Conservation (phyloP, 2,329 filamentous ascomycete species). For the Huntiella abstrusa region DNA sequence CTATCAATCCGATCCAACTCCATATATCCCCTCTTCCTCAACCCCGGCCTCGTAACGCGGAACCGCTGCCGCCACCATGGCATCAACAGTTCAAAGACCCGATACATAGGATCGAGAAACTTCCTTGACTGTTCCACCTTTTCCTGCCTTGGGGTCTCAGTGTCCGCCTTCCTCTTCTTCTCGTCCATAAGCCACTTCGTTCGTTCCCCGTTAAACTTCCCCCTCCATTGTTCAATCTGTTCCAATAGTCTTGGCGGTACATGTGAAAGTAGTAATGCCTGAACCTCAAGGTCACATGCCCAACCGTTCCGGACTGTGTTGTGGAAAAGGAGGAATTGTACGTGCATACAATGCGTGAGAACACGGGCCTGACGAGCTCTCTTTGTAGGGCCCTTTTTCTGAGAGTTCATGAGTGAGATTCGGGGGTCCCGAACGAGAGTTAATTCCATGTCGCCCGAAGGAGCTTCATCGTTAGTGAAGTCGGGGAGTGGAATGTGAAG, state of each 20-base stretch:
- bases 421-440: slow-evolving; percentile 43
- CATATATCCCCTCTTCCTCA: slow-evolving; percentile 85
- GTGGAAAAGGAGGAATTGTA: slow-evolving; percentile 74
- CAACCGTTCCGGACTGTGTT: slow-evolving; percentile 74
- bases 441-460: slow-evolving; percentile 52
- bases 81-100: slow-evolving; percentile 56
- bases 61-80: slow-evolving; percentile 83
- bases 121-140: slow-evolving; percentile 53
- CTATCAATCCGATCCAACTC: slow-evolving; percentile 53
- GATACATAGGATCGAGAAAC: slow-evolving; percentile 48
- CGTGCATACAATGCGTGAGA: slow-evolving; percentile 72
- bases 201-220: slow-evolving; percentile 42
- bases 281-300: slow-evolving; percentile 58
- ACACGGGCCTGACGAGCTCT: slow-evolving; percentile 61
- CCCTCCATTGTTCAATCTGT: slow-evolving; percentile 55
- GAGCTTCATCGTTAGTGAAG: slow-evolving; percentile 23
- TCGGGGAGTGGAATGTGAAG: slow-evolving; percentile 31
- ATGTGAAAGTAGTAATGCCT: slow-evolving; percentile 57
- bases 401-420: slow-evolving; percentile 40
- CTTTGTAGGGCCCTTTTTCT: slow-evolving; percentile 73
- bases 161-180: slow-evolving; percentile 22
- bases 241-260: slow-evolving; percentile 48
- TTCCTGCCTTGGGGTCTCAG: slow-evolving; percentile 24
- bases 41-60: slow-evolving; percentile 52
- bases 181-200: slow-evolving; percentile 14